These are phyloP conservation scores for Saccharum hybrid DNA, from an alignment of 202 grass and related monocot species.

Conservation along the genomic window DNA sequence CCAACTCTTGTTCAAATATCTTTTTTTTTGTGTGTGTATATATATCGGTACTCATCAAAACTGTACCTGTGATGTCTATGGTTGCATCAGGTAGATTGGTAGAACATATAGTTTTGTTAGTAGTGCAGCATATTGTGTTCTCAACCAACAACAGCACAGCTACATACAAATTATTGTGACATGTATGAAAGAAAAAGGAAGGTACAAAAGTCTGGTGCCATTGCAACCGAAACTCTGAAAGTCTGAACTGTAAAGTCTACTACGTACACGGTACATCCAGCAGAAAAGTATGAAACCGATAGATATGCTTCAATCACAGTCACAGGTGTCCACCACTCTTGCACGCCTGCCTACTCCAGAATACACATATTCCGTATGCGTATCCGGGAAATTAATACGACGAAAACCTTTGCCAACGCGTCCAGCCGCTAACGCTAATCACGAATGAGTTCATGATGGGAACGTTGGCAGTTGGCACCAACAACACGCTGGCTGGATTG, in stretches of 20 bases:
- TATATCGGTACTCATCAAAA: neutral
- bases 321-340: conserved; percentile 28
- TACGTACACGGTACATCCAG: neutral
- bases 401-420: neutral
- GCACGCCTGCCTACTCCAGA: conserved; percentile 23
- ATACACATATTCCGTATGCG: neutral
- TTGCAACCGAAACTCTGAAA: conserved; percentile 27
- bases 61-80: neutral
- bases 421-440: conserved; percentile 18
- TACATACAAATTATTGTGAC: neutral
- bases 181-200: neutral
- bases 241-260: conserved; percentile 30
- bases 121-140: conserved; percentile 10
- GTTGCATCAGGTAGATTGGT: neutral
- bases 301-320: too few species aligned
- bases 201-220: neutral
- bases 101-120: neutral
- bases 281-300: too few species aligned
- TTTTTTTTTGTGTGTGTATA: neutral
- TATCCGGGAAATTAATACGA: neutral
- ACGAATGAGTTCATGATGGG: neutral
- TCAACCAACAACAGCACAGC: conserved; percentile 29
- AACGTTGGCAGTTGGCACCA: neutral
- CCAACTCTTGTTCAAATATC: neutral
- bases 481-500: neutral